These are phyloP conservation scores for Flueggea neowawraea DNA, from an alignment of 441 rosid species.

Conservation along the genomic window DNA sequence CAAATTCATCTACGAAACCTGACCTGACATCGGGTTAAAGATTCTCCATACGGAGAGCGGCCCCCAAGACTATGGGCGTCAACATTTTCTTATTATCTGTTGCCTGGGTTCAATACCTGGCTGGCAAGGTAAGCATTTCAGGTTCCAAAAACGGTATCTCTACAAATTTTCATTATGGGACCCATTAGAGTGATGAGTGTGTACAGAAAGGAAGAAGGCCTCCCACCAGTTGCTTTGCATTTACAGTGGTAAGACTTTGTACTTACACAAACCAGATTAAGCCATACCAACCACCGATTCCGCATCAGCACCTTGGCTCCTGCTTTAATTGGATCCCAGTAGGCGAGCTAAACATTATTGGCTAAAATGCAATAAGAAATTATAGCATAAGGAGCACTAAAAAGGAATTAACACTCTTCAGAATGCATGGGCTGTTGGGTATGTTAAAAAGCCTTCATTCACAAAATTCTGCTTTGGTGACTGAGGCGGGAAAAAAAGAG, in stretches of 20 bases:
- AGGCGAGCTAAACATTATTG: slow-evolving; percentile 45
- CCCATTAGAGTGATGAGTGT: slow-evolving; percentile 22
- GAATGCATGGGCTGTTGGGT: too few species aligned
- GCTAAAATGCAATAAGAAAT: slow-evolving; percentile 34
- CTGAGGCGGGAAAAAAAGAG: too few species aligned
- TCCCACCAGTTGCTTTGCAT: slow-evolving; percentile 48
- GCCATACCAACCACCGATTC: slow-evolving; percentile 23
- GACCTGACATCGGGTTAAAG: too few species aligned
- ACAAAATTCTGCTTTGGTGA: too few species aligned
- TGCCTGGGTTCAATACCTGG: slow-evolving; percentile 25
- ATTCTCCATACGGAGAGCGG: neutral
- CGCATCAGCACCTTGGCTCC: slow-evolving; percentile 75
- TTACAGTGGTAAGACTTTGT: slow-evolving; percentile 32
- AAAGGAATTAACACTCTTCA: too few species aligned
- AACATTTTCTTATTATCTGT: slow-evolving; percentile 25
- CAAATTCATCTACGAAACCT: too few species aligned
- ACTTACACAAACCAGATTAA: slow-evolving; percentile 36
- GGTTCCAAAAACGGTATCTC: slow-evolving; percentile 49
- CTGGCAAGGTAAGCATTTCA: slow-evolving; percentile 22
- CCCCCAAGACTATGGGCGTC: slow-evolving; percentile 14
- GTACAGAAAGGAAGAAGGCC: slow-evolving; percentile 28
- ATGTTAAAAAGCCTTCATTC: too few species aligned
- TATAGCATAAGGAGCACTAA: neutral
- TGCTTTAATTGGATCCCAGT: slow-evolving; percentile 72
- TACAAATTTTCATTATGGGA: slow-evolving; percentile 30